These are phyloP conservation scores for Chlamydomonas applanata DNA, from an alignment of 139 green algal species.

Conservation along the genomic window DNA sequence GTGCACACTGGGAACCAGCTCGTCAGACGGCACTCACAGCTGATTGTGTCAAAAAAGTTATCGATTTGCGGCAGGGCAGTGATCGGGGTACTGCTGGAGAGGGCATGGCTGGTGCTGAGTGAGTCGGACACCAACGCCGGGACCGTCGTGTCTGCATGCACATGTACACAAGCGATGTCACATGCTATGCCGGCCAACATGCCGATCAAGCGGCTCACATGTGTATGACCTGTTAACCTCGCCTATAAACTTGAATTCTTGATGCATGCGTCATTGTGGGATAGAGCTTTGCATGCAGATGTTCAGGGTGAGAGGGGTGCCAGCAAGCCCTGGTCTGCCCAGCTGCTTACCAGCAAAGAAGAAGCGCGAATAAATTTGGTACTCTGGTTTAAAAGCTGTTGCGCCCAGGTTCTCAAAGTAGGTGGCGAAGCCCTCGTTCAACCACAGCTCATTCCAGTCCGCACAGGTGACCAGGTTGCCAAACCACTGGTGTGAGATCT, in stretches of 20 bases:
- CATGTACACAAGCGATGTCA: no score
- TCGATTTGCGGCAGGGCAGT: constrained; percentile 42
- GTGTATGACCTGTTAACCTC: no score
- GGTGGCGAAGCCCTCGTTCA: constrained; percentile 89
- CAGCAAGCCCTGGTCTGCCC: no score
- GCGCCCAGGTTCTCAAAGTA: constrained; percentile 81
- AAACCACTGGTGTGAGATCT: constrained; percentile 41
- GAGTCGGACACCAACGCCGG: constrained; percentile 38
- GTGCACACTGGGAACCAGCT: no score
- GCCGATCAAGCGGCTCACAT: no score
- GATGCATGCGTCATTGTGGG: background rate
- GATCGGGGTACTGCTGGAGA: constrained; percentile 38
- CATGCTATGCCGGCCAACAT: no score
- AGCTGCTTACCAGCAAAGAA: background rate
- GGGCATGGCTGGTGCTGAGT: constrained; percentile 19
- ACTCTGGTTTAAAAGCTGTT: constrained; percentile 25
- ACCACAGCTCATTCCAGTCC: constrained; percentile 89
- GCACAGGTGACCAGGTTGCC: constrained; percentile 85
- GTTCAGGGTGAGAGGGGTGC: no score
- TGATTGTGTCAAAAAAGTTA: constrained; percentile 68
- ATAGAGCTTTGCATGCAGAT: no score
- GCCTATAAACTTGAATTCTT: background rate
- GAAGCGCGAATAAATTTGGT: constrained; percentile 29
- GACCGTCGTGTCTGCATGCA: constrained; percentile 8
- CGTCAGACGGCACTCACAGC: constrained; percentile 15